Evolutionary conservation across 2,329 filamentous ascomycete genomes (phyloP).

Genomic region (Blastomyces emzantsi): DNA sequence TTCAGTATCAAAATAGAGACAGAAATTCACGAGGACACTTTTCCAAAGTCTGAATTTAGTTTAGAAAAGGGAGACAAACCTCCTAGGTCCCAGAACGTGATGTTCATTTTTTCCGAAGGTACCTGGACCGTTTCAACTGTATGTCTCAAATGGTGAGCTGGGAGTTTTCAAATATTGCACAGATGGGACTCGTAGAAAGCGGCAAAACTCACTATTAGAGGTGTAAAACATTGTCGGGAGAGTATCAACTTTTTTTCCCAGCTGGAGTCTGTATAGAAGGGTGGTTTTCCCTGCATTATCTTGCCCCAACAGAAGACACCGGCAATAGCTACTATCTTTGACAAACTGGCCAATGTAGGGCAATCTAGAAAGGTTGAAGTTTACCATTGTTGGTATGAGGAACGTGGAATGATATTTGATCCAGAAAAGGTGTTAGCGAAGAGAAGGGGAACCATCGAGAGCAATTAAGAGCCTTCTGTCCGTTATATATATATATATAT

Average conservation of each 20-base stretch:
- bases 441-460: background rate
- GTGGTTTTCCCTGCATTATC: constrained; percentile 4
- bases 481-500: background rate
- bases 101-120: background rate
- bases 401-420: background rate
- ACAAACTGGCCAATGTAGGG: background rate
- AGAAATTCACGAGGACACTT: background rate
- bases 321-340: background rate
- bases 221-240: constrained; percentile 5
- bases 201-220: background rate
- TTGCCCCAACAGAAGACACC: background rate
- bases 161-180: background rate
- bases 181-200: background rate
- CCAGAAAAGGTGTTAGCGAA: background rate
- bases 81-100: constrained; percentile 6
- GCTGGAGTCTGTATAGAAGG: constrained; percentile 6
- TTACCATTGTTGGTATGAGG: constrained; percentile 20
- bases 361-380: background rate
- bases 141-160: background rate
- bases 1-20: background rate
- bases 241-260: background rate
- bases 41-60: background rate
- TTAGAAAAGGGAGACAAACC: background rate
- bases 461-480: background rate
- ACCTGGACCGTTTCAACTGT: constrained; percentile 4